Base-by-base conservation (phyloP, 768 basidiomycete species). In the Mycena metata region DNA sequence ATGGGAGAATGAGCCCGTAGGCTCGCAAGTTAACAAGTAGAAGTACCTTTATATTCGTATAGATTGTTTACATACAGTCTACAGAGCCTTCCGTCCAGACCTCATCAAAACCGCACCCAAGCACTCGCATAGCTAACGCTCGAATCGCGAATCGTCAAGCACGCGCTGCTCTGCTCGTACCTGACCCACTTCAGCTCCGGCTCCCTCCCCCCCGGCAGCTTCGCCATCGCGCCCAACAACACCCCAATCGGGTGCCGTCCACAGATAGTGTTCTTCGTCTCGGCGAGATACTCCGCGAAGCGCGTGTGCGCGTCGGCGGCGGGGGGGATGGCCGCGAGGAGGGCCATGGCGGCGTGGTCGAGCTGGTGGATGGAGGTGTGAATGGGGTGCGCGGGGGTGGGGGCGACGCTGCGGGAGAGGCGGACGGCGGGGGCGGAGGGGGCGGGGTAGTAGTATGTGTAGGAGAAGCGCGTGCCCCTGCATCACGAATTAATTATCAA, bases 111-210 rank as follows among this genome's bases (percentile, higher is more conserved):
- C 41, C 82, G 85, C 49, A 95, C 81, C 80, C 90, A 96, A 35
- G 91, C 98, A 76, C 96, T 97, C 10, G 96, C 96, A 76, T 99
- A 99, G 79, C 96, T 97, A 23, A 99, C 98, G 76, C 97, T 98
- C 39, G 92, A 94, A 78, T 96, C 94, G 52, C 83, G 80, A 60
- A 92, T 75, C 19, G 80, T 88, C 70, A 82, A 71, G 75, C 94
- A 96, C 63, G 86, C 83, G 75, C 90, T 93, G 76, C 96, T 99
- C 80, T 99, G 97, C 76, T 94, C 96, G 78, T 99, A 99, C 72
- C 91, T 84, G 24, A 98, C 94, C 90, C 95, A 99, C 70, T 89
- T 88, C 58, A 96, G 75, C 51, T 78, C 76, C 2, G 73, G 70
- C 7, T 77, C 63, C 75, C 30, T 30, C 30, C 3, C 78, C 55